phyloP scores from a whole-genome alignment of 441 rosid species.

The Euphorbia corollata region DNA sequence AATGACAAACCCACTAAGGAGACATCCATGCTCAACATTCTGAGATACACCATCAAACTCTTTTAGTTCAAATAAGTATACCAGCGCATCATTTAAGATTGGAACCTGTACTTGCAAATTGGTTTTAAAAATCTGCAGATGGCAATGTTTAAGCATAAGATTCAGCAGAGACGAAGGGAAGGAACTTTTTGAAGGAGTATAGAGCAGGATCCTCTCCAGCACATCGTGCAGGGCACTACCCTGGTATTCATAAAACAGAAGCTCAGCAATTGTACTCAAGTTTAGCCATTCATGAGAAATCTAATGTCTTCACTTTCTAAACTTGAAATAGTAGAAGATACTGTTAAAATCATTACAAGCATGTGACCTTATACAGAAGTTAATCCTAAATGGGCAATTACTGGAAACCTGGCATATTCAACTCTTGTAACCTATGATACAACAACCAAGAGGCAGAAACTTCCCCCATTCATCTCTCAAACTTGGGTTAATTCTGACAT shows the following conservation, averaged over 20 bases:
- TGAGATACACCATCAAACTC: constrained; percentile 55
- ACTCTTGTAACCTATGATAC: not conserved
- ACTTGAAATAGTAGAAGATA: not conserved
- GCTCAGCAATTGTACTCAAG: constrained; percentile 6
- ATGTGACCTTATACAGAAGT: constrained; percentile 4
- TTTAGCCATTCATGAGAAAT: constrained; percentile 7
- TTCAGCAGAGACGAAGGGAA: constrained; percentile 48
- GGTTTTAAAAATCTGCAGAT: constrained; percentile 35
- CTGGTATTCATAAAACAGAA: constrained; percentile 31
- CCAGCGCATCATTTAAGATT: constrained; percentile 33
- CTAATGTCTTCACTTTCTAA: not conserved
- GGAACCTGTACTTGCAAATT: constrained; percentile 51
- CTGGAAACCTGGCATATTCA: not conserved
- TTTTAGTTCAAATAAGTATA: constrained; percentile 41
- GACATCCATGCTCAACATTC: constrained; percentile 39
- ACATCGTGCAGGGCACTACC: constrained; percentile 63
- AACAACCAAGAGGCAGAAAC: constrained; percentile 1
- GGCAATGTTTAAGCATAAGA: constrained; percentile 57
- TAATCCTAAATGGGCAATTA: not conserved
- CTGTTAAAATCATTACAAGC: constrained; percentile 1
- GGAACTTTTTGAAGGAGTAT: constrained; percentile 32
- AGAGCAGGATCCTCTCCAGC: constrained; percentile 44
- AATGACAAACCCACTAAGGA: constrained; percentile 47
- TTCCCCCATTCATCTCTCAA: not conserved
- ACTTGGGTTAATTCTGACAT: not conserved